Evolutionary conservation across 2,329 filamentous ascomycete genomes (phyloP), one percentile per base, ranked within the genome.

Genomic region (Neonectria magnoliae): DNA sequence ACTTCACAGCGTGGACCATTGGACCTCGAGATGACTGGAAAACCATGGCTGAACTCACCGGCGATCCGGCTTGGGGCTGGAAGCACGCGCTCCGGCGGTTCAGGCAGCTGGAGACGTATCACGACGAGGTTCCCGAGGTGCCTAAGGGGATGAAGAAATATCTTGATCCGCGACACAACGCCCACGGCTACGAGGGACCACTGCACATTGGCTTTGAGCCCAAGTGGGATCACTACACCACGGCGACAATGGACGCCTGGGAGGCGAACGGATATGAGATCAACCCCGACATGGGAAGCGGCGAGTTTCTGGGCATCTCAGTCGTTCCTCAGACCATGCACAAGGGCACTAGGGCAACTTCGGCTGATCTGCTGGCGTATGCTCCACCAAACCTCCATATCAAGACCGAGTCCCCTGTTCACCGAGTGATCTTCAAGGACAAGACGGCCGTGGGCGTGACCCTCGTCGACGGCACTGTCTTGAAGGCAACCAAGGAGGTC

Each of bases 1-100:
- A 68, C 61, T 68, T 68, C 41, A 67, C 65, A 1, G 64, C 65
- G 7, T 67, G 65, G 65, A 66, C 62, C 8, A 60, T 63, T 33
- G 65, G 65, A 1, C 65, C 65, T 29, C 56, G 64, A 10, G 65
- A 67, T 55, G 65, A 67, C 44, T 67, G 64, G 67, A 60, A 65
- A 9, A 64, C 61, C 2, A 67, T 68, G 58, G 55, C 50, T 4
- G 52, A 65, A 14, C 36, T 67, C 10, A 67, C 58, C 2, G 61
- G 56, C 11, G 67, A 68, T 38, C 20, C 60, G 13, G 55, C 47
- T 5, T 68, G 67, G 67, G 52, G 20, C 36, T 68, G 67, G 67
- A 41, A 51, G 20, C 52, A 65, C 3, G 67, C 58, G 2, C 53
- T 60, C 4, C 52, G 62, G 8, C 51, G 67, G 18, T 68, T 60